Evolutionary conservation across 805 yeast species (phyloP), one percentile per base, ranked within the genome.

Genomic region (Cyberlindnera bimundalis): DNA sequence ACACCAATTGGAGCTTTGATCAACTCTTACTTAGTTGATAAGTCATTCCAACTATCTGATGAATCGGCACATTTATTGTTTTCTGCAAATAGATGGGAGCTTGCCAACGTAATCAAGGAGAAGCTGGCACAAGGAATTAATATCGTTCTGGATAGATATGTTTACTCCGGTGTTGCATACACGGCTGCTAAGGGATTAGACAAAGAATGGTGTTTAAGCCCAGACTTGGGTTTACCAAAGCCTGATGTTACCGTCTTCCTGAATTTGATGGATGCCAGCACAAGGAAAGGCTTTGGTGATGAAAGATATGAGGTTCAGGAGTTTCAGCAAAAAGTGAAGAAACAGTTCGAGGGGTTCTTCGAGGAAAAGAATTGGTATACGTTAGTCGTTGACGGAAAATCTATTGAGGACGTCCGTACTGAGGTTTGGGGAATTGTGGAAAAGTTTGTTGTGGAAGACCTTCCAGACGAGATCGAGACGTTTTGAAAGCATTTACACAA

Each of bases 1-100:
- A 93, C 98, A 0, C 71, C 73, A 10, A 83, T 88, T 30, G 99
- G 99, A 2, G 56, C 71, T 43, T 64, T 89, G 50, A 90, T 93
- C 53, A 77, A 93, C 61, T 60, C 69, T 39, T 93, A 89, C 58
- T 68, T 93, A 20, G 71, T 76, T 0, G 72, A 79, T 48, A 63
- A 66, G 17, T 42, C 59, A 1, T 73, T 74, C 45, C 47, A 62
- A 7, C 59, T 89, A 15, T 74, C 80, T 14, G 96, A 90, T 55
- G 81, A 88, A 59, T 70, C 96, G 0, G 82, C 89, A 5, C 99
- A 93, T 62, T 67, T 93, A 18, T 65, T 93, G 25, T 93, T 93
- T 60, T 79, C 89, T 50, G 96, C 98, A 2, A 93, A 93, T 55
- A 67, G 99, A 48, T 93, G 99, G 99, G 99, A 93, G 59, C 53